These are phyloP conservation scores for Mycena kentingensis DNA, from an alignment of 768 basidiomycete genomes.

Conservation along the genomic window DNA sequence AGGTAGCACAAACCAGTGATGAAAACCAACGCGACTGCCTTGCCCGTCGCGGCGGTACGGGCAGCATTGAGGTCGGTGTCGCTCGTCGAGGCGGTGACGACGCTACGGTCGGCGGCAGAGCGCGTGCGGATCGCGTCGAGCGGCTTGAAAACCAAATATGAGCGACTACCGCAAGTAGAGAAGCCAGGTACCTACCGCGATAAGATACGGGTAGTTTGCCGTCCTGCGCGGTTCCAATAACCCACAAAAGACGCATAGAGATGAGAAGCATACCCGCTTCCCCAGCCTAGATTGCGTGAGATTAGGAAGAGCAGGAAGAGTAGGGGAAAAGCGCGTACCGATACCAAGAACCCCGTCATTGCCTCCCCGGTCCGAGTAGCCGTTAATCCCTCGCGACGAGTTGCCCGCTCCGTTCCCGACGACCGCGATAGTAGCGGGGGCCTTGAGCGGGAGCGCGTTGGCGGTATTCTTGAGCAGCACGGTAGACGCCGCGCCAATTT, in stretches of 20 bases:
- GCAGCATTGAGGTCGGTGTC: slow-evolving; percentile 53
- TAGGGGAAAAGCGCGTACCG: slow-evolving; percentile 47
- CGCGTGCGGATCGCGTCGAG: slow-evolving; percentile 47
- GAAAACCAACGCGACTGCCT: slow-evolving; percentile 56
- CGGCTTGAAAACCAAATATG: slow-evolving; percentile 31
- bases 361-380: slow-evolving; percentile 54
- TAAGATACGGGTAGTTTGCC: slow-evolving; percentile 53
- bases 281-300: slow-evolving; percentile 41
- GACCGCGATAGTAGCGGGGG: slow-evolving; percentile 43
- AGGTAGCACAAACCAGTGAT: slow-evolving; percentile 39
- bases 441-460: slow-evolving; percentile 19
- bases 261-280: slow-evolving; percentile 50
- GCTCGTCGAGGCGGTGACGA: slow-evolving; percentile 48
- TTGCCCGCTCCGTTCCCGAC: slow-evolving; percentile 63
- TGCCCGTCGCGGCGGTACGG: slow-evolving; percentile 42
- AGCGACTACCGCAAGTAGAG: background rate
- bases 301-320: background rate
- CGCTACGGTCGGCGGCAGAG: slow-evolving; percentile 40
- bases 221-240: slow-evolving; percentile 27
- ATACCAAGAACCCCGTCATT: slow-evolving; percentile 62
- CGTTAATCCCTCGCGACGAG: slow-evolving; percentile 56
- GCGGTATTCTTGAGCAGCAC: slow-evolving; percentile 50
- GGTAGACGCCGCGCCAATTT: slow-evolving; percentile 48
- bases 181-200: slow-evolving; percentile 34
- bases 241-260: slow-evolving; percentile 30